Base-by-base conservation (phyloP, 1,284 basidiomycete genomes). In the Singerocomus inundabilis region DNA sequence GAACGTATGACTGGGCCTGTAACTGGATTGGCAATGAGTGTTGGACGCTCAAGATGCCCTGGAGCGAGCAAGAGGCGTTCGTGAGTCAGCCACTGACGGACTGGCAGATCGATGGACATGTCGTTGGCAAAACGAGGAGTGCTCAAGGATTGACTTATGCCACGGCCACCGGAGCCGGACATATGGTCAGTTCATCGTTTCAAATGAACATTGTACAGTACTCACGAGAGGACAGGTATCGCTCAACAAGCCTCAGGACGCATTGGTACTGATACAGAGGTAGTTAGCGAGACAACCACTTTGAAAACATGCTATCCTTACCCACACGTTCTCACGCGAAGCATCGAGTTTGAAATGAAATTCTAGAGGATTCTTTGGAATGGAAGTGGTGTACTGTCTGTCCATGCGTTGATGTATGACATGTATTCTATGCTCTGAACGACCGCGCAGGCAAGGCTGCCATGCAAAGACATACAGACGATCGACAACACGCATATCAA, bases 11-110 rank as follows among this genome's bases (percentile, higher is more conserved):
- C 65, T 85, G 77, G 74, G 82, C 86, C 54, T 88, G 86, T 64
- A 89, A 88, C 64, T 84, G 82, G 76, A 71, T 88, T 29, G 83
- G 80, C 6, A 88, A 88, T 57, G 79, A 84, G 57, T 65, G 73
- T n/a, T 85, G 82, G 83, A 80, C 81, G 24, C 64, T 77, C 40
- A 66, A 59, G 1, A 68, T 88, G 53, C 75, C 82, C 51, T 88
- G 84, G 85, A 73, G 72, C 15, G 80, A 82, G 4, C 69, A 79
- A 52, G 63, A 69, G 3, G 74, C 61, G 32, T 85, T 80, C 65
- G 64, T 59, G 45, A 57, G 64, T 57, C 62, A 77, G 65, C 59
- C 69, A 25, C 58, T 81, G 57, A 66, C 68, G 32, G 74, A 78
- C 10, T 88, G 87, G 88, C 64, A 57, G 1, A 69, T 74, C 43